Evolutionary conservation across 1,139 yeast genomes (phyloP).

Genomic region (Hansenula sp.): DNA sequence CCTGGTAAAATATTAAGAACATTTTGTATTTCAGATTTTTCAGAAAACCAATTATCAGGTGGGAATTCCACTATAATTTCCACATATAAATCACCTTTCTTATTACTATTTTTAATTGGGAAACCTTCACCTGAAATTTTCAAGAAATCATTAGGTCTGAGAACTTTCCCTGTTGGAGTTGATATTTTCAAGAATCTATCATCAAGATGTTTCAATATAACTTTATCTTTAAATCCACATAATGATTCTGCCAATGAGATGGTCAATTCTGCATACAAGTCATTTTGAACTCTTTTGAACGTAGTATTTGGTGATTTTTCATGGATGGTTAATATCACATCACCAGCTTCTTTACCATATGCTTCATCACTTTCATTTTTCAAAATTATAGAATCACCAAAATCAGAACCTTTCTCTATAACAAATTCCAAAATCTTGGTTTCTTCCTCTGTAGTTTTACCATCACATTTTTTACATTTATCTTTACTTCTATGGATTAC

Average conservation of each 20-base stretch:
- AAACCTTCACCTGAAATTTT: conserved; percentile 78
- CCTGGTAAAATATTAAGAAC: conserved; percentile 54
- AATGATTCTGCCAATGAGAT: conserved; percentile 78
- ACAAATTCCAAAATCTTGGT: conserved; percentile 75
- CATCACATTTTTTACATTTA: conserved; percentile 73
- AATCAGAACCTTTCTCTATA: conserved; percentile 65
- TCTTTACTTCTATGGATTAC: conserved; percentile 59
- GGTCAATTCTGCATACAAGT: conserved; percentile 54
- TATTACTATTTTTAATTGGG: conserved; percentile 49
- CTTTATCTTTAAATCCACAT: conserved; percentile 65
- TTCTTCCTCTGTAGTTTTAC: conserved; percentile 58
- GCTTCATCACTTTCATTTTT: conserved; percentile 75
- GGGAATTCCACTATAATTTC: conserved; percentile 78
- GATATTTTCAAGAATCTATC: conserved; percentile 65
- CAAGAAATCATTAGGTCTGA: conserved; percentile 72
- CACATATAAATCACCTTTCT: conserved; percentile 71
- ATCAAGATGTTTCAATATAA: conserved; percentile 73
- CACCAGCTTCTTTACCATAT: conserved; percentile 74
- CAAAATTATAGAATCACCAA: conserved; percentile 58
- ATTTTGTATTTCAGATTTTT: conserved; percentile 52
- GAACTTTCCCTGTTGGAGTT: conserved; percentile 71
- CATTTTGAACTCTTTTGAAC: conserved; percentile 59
- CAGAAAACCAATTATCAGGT: conserved; percentile 72
- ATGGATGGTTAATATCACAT: conserved; percentile 58
- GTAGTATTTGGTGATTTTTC: conserved; percentile 32